phyloP scores from a whole-genome alignment of 2,329 filamentous ascomycete genomes.

The Aspergillus fructus region DNA sequence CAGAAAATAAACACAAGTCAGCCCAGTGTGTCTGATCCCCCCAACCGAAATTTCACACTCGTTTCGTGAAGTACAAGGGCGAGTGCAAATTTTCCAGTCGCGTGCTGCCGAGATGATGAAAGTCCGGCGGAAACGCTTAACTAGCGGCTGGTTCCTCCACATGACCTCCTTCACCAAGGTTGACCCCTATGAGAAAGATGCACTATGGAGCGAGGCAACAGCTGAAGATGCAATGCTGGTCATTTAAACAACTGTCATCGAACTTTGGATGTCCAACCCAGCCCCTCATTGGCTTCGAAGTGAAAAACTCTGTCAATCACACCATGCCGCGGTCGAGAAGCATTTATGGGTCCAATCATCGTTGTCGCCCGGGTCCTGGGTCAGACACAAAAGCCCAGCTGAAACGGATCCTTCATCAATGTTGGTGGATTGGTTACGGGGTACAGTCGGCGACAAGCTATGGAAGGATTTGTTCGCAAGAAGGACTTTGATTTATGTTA shows the following conservation, averaged over 20 bases:
- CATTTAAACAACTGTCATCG: not conserved
- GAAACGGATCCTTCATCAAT: not conserved
- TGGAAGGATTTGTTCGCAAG: not conserved
- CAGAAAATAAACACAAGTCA: not conserved
- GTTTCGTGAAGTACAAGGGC: not conserved
- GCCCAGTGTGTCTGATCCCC: not conserved
- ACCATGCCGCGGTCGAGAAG: not conserved
- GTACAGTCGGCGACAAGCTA: not conserved
- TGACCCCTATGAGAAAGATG: not conserved
- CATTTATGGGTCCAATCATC: not conserved
- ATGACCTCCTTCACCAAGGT: conserved; percentile 3
- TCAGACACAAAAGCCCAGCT: not conserved
- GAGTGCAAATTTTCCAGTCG: conserved; percentile 12
- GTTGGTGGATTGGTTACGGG: not conserved
- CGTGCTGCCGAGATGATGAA: conserved; percentile 10
- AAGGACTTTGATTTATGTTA: not conserved
- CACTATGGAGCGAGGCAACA: not conserved
- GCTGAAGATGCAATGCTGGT: not conserved
- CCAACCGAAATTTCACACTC: not conserved
- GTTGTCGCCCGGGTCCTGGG: not conserved
- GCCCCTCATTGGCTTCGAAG: not conserved
- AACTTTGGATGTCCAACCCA: not conserved
- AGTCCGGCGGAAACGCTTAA: conserved; percentile 3
- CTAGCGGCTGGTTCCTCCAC: conserved; percentile 5
- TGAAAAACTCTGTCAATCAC: conserved; percentile 7